A percentile compares a stretch with the other conserved stretches of the same genome.
Evolutionary conservation across 2,329 filamentous ascomycete species (phyloP).

Genomic region (Fusarium setosum): DNA sequence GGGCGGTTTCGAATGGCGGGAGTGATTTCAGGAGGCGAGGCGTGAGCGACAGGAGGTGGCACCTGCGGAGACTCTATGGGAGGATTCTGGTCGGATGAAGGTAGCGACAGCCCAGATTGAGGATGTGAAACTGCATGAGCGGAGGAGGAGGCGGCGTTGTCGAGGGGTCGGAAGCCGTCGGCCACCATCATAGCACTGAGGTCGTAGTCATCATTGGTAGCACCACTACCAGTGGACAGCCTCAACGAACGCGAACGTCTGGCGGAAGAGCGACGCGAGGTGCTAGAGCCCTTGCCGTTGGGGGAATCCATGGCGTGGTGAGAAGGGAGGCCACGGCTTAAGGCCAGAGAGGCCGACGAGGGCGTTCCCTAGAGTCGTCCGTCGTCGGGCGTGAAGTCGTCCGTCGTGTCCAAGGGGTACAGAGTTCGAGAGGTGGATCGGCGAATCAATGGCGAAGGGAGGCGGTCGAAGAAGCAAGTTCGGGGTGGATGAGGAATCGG

Average conservation of each 20-base stretch:
- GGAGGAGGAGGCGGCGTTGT: conserved; percentile 20
- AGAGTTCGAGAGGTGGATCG: conserved; percentile 11
- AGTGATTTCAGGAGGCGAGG: conserved; percentile 36
- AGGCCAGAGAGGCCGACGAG: conserved; percentile 40
- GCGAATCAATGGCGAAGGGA: conserved; percentile 18
- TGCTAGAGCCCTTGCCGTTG: conserved; percentile 51
- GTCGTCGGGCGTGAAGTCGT: conserved; percentile 29
- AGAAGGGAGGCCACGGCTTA: conserved; percentile 31
- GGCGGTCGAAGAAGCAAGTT: conserved; percentile 11
- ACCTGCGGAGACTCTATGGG: conserved; percentile 20
- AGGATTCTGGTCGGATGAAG: conserved; percentile 12
- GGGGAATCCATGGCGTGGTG: conserved; percentile 54
- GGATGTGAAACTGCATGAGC: conserved; percentile 30
- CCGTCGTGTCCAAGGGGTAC: conserved; percentile 26
- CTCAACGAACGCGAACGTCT: conserved; percentile 56
- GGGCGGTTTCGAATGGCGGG: conserved; percentile 51
- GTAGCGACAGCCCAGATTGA: conserved; percentile 13
- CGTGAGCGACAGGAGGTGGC: conserved; percentile 11
- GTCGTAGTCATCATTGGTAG: conserved; percentile 59
- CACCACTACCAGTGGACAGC: conserved; percentile 45
- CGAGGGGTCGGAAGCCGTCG: conserved; percentile 62
- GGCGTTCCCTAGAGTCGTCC: conserved; percentile 39
- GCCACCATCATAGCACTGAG: conserved; percentile 62
- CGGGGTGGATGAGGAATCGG: conserved; percentile 1
- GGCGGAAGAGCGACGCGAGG: conserved; percentile 56